Evolutionary conservation across 257 asterid genomes (phyloP).

Genomic region (Lithospermum erythrorhizon): DNA sequence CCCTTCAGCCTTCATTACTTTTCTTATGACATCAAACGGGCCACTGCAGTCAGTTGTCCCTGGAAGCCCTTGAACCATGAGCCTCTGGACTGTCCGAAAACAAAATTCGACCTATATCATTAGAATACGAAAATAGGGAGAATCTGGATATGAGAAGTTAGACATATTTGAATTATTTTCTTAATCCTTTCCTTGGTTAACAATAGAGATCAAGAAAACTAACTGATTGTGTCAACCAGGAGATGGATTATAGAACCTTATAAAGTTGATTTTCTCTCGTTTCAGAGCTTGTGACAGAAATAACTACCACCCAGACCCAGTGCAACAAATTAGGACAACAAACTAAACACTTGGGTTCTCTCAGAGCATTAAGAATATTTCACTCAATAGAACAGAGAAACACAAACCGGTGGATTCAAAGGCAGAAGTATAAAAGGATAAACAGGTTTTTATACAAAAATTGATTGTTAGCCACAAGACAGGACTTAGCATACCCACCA

Average conservation of each 20-base stretch:
- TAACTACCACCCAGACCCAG: background rate
- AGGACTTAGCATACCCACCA: conserved; percentile 43
- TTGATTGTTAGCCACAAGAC: background rate
- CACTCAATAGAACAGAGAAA: background rate
- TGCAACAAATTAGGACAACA: background rate
- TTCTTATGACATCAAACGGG: conserved; percentile 53
- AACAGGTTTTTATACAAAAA: background rate
- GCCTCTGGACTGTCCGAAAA: conserved; percentile 63
- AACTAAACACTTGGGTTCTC: background rate
- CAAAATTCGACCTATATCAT: background rate
- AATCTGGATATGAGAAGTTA: too few relatives aligned
- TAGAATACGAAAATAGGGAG: too few relatives aligned
- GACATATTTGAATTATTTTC: too few relatives aligned
- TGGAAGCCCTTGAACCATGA: conserved; percentile 93
- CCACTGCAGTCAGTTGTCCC: conserved; percentile 65
- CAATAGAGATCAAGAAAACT: background rate
- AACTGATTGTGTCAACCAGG: background rate
- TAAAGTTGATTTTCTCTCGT: background rate
- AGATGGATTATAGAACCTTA: background rate
- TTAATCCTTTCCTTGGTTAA: too few relatives aligned
- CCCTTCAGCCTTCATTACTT: conserved; percentile 65
- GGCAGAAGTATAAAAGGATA: too few relatives aligned
- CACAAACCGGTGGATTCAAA: background rate
- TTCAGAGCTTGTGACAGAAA: background rate
- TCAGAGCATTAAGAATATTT: background rate